phyloP scores from a whole-genome alignment of 2,329 filamentous ascomycete species.

The Fusarium cyanostomum region DNA sequence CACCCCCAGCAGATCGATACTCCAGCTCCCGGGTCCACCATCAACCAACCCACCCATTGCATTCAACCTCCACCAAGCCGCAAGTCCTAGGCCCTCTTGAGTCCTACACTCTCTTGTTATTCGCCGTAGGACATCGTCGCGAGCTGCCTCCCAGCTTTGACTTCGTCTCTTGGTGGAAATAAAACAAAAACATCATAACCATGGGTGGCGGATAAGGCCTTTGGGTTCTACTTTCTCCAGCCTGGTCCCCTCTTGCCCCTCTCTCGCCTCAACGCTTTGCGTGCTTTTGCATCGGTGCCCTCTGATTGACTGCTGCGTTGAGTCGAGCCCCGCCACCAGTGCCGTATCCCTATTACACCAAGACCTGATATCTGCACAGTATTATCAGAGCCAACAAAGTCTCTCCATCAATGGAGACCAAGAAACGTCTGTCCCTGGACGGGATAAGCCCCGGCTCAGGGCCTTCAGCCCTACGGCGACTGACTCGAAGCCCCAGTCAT shows the following conservation, averaged over 20 bases:
- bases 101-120: slow-evolving; percentile 45
- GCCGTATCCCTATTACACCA: not conserved
- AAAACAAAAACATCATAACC: slow-evolving; percentile 41
- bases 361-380: not conserved
- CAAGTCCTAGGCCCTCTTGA: slow-evolving; percentile 44
- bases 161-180: slow-evolving; percentile 17
- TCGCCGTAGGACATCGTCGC: slow-evolving; percentile 41
- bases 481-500: slow-evolving; percentile 46
- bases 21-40: slow-evolving; percentile 9
- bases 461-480: slow-evolving; percentile 47
- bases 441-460: slow-evolving; percentile 40
- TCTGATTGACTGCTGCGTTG: not conserved
- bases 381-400: not conserved
- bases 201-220: slow-evolving; percentile 37
- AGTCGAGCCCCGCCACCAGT: not conserved
- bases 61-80: slow-evolving; percentile 29
- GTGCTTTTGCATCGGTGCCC: not conserved
- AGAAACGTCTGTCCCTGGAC: slow-evolving; percentile 44
- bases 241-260: slow-evolving; percentile 13
- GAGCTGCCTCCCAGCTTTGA: slow-evolving; percentile 42
- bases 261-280: slow-evolving; percentile 4
- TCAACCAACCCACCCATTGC: not conserved
- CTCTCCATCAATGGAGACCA: slow-evolving; percentile 44
- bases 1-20: not conserved
- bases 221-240: slow-evolving; percentile 16